Conservation (phyloP, 2,329 filamentous ascomycete genomes). For the Trichoderma harzianum region DNA sequence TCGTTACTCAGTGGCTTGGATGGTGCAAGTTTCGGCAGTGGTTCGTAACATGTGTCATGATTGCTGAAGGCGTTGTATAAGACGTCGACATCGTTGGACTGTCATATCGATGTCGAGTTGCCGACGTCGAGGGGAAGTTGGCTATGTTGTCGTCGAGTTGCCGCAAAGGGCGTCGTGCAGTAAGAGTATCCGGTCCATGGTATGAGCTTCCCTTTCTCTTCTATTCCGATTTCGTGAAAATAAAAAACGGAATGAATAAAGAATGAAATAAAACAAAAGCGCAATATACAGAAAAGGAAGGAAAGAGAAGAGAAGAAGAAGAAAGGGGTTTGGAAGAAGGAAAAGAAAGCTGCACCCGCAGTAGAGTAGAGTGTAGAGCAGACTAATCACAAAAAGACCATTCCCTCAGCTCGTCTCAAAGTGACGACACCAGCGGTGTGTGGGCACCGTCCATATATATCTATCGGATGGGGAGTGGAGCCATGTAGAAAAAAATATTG, state of each 20-base stretch:
- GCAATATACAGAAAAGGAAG: not conserved
- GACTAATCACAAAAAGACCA: not conserved
- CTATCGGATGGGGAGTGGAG: not conserved
- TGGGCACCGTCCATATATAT: not conserved
- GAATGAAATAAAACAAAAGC: not conserved
- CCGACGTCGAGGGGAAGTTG: not conserved
- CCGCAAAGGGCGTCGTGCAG: not conserved
- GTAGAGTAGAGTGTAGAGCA: not conserved
- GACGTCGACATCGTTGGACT: not conserved
- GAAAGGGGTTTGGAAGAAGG: not conserved
- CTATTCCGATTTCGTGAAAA: not conserved
- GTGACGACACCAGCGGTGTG: not conserved
- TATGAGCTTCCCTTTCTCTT: not conserved
- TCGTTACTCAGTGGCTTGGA: not conserved
- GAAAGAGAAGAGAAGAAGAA: too few relatives aligned
- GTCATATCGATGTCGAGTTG: not conserved
- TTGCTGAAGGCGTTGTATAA: not conserved
- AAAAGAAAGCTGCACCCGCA: not conserved
- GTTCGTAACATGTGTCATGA: not conserved
- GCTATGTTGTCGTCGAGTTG: not conserved
- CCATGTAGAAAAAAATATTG: not conserved
- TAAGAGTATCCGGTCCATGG: not conserved
- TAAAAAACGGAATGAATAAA: not conserved
- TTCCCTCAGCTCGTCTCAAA: not conserved
- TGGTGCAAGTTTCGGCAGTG: not conserved